phyloP scores from a whole-genome alignment of 495 filamentous ascomycete species.

The Patellaria atrata region DNA sequence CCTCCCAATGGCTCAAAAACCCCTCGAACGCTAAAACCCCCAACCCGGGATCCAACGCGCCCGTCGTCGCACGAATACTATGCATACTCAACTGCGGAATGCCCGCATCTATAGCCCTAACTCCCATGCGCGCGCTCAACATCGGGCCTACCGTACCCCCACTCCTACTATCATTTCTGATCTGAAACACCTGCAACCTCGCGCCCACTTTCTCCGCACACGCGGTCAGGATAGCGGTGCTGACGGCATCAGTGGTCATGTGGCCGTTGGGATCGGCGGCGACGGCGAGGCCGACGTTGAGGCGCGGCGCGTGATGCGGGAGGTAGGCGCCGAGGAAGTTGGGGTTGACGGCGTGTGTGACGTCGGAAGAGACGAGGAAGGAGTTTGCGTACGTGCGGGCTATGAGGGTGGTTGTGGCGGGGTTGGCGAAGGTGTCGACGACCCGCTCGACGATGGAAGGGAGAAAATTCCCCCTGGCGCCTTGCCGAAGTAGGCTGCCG shows the following conservation, averaged over 20 bases:
- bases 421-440: slow-evolving; percentile 48
- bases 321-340: slow-evolving; percentile 78
- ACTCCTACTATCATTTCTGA: slow-evolving; percentile 73
- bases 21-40: slow-evolving; percentile 81
- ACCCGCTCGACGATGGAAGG: slow-evolving; percentile 65
- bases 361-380: slow-evolving; percentile 86
- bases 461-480: slow-evolving; percentile 78
- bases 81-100: slow-evolving; percentile 94
- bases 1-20: slow-evolving; percentile 78
- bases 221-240: slow-evolving; percentile 57
- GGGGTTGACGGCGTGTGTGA: slow-evolving; percentile 88
- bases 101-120: slow-evolving; percentile 77
- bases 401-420: slow-evolving; percentile 39
- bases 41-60: slow-evolving; percentile 71
- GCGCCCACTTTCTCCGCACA: slow-evolving; percentile 55
- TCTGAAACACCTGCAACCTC: slow-evolving; percentile 80
- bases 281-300: slow-evolving; percentile 83
- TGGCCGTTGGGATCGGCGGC: slow-evolving; percentile 82
- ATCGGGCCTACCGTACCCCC: slow-evolving; percentile 95
- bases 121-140: slow-evolving; percentile 65
- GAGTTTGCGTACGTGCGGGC: slow-evolving; percentile 81
- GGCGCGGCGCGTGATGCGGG: slow-evolving; percentile 63
- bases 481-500: slow-evolving; percentile 77
- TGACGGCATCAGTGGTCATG: slow-evolving; percentile 80
- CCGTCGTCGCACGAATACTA: slow-evolving; percentile 79